Percentiles rank a stretch among this genome's conserved stretches.
phyloP scores from a whole-genome alignment of 2,329 filamentous ascomycete genomes.

The Salinomyces thailandicus region DNA sequence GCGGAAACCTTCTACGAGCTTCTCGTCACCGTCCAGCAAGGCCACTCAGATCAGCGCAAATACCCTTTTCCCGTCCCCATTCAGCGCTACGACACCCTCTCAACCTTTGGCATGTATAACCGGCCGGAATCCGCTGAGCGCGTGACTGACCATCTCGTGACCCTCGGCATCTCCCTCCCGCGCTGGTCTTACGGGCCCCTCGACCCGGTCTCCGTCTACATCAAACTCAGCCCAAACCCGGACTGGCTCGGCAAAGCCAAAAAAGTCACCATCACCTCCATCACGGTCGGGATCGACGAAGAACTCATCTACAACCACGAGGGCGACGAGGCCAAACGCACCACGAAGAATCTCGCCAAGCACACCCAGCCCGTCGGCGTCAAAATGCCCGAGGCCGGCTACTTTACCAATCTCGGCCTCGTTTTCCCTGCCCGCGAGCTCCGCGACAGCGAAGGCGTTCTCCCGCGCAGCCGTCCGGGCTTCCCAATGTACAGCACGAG shows the following conservation, averaged over 20 bases:
- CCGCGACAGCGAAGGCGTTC: slow-evolving; percentile 74
- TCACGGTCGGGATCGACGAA: slow-evolving; percentile 88
- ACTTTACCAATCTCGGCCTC: slow-evolving; percentile 82
- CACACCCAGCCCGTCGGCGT: slow-evolving; percentile 71
- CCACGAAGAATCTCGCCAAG: slow-evolving; percentile 76
- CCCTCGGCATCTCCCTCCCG: slow-evolving; percentile 80
- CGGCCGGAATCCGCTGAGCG: slow-evolving; percentile 79
- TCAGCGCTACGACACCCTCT: slow-evolving; percentile 87
- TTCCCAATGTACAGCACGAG: slow-evolving; percentile 83
- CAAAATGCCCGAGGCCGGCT: slow-evolving; percentile 82
- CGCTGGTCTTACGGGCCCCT: slow-evolving; percentile 94
- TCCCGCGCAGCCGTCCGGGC: slow-evolving; percentile 71
- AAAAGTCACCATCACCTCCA: slow-evolving; percentile 85
- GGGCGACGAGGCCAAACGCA: slow-evolving; percentile 86
- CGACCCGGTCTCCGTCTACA: slow-evolving; percentile 91
- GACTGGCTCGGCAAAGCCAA: slow-evolving; percentile 86
- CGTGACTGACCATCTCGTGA: slow-evolving; percentile 82
- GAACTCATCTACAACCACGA: slow-evolving; percentile 98
- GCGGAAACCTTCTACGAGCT: slow-evolving; percentile 96
- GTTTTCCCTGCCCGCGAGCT: slow-evolving; percentile 85
- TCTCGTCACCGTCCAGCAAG: slow-evolving; percentile 90
- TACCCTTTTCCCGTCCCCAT: slow-evolving; percentile 86
- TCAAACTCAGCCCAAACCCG: slow-evolving; percentile 83
- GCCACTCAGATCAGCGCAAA: slow-evolving; percentile 75
- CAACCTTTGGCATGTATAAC: slow-evolving; percentile 99